phyloP scores from a whole-genome alignment of 345 rosid genomes.

The Linum lewisii region DNA sequence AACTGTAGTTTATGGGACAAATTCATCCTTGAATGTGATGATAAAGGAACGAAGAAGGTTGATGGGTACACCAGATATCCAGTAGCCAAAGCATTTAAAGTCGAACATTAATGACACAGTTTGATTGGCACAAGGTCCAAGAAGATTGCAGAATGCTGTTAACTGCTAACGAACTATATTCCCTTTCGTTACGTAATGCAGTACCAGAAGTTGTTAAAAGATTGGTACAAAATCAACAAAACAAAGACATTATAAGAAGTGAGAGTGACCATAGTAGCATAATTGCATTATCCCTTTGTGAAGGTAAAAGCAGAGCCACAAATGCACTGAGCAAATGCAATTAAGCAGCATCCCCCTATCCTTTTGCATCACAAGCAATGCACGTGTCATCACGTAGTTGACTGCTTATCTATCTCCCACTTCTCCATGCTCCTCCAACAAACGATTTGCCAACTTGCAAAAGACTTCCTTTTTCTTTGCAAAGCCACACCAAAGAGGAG shows the following conservation, averaged over 20 bases:
- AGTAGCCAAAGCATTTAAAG: no score
- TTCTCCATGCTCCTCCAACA: slow-evolving; percentile 3
- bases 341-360: background rate
- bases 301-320: slow-evolving; percentile 4
- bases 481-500: slow-evolving; percentile 6
- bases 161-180: background rate
- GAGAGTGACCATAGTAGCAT: background rate
- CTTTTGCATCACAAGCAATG: slow-evolving; percentile 2
- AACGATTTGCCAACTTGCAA: background rate
- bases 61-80: no score
- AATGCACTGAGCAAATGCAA: background rate
- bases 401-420: slow-evolving; percentile 33
- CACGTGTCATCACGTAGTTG: slow-evolving; percentile 28
- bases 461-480: background rate
- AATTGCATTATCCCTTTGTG: background rate
- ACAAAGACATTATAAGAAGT: background rate
- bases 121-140: background rate
- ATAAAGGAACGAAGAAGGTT: no score
- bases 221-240: no score
- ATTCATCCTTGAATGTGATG: no score
- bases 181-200: background rate
- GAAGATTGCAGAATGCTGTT: background rate
- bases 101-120: no score
- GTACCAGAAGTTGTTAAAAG: background rate
- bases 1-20: no score